Evolutionary conservation across 2,329 filamentous ascomycete species (phyloP), one percentile per base, ranked within the genome.

Genomic region (Monosporascus sp.): DNA sequence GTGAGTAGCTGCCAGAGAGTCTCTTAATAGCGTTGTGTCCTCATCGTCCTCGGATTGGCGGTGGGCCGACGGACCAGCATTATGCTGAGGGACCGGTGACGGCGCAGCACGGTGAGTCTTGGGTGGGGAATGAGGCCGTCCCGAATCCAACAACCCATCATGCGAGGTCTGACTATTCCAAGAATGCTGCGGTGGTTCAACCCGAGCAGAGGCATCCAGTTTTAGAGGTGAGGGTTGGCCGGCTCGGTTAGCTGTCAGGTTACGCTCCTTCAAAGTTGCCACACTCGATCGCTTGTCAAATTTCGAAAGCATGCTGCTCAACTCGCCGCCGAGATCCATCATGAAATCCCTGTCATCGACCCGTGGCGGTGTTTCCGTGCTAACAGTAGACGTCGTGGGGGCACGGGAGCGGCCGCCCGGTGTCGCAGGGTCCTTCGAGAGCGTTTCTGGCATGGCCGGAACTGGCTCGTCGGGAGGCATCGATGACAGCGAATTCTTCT

Each of bases 321-420:
- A 81, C 60, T 84, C 81, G 47, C 80, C 76, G 17, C 81, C 81
- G 47, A 84, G 63, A 60, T 83, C 80, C 17, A 84, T 61, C 41
- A 68, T 66, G 52, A 75, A 74, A 51, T 74, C 72, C 27, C 70
- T 66, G 24, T 78, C 69, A 51, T 73, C 75, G 38, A 80, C 64
- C 48, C 73, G 75, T 5, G 76, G 77, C 14, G 75, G 78, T 1
- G 78, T 82, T 14, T 77, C 72, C 6, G 79, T 82, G 59, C 75
- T 79, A 14, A 74, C 68, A 8, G 81, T 82, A 5, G 80, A 83
- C 17, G 74, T 64, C 5, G 81, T 83, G 57, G 78, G 70, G n/a
- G 78, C 77, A 59, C 80, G 72, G 18, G 66, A 63, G 25, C 35
- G 78, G 63, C 58, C 76, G 65, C 53, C 66, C 52, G 55, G 59